Base-by-base conservation (phyloP, 441 rosid species). In the Euphorbia neoarborescens region DNA sequence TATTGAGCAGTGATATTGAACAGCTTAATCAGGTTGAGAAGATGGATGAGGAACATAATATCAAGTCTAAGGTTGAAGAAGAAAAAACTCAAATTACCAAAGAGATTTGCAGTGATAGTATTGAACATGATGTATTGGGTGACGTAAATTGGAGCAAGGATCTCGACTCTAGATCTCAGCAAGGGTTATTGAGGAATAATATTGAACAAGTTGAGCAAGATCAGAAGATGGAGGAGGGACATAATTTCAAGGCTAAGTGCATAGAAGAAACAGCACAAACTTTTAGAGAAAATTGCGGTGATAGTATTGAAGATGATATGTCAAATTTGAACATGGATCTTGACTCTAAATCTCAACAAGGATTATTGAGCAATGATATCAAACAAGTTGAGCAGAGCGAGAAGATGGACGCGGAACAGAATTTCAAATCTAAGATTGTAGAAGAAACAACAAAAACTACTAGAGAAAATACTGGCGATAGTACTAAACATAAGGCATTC, bases 211-310 rank as follows among this genome's bases (percentile, higher is more conserved):
- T 59, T 74, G 78, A 75, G 11, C 22, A 51, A 10, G 69, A 48
- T 73, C 77, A 74, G 12, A 24, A 44, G 34, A 32, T 32, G 8
- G 69, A 58, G 56, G 72, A 40, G 40, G 73, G 54, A 42, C 69
- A 65, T 17, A 69, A 65, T 32, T 32, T 20, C 44, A 79, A 80
- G 62, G 72, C 78, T 20, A 75, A 71, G 73, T 76, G 40, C 71
- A 76, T 75, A 11, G 82, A 76, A 65, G 88, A 76, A 75, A 66
- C n/a, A 76, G 66, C 68, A 14, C 76, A 59, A 67, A 24, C 71
- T 15, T 1, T 17, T 25, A 77, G 75, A 65, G 84, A 80, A 72
- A 32, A 56, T 15, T 65, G 68, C 64, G 46, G 38, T 13, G 83
- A 73, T 19, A 32, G 27, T 53, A 53, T 53, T 53, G 13, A 42